Base-by-base conservation (phyloP, 2,329 filamentous ascomycete species). In the Teratosphaeria viscida region DNA sequence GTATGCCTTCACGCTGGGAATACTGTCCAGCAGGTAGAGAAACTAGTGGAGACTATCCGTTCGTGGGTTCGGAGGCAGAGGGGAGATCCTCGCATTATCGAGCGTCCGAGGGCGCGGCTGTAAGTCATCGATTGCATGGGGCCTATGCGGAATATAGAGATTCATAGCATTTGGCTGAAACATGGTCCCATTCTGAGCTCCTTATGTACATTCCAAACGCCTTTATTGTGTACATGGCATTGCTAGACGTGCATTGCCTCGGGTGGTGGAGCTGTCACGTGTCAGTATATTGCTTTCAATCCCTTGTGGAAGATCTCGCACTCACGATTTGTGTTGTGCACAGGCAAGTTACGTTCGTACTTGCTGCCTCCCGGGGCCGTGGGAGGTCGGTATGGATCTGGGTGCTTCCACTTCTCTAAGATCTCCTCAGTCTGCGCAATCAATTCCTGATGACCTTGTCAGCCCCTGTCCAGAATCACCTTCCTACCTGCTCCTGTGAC, bases 291-390 rank as follows among this genome's bases (percentile, higher is more conserved):
- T 2, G 14, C 26, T 19, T 47, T n/a, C 19, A 12, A 10, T 37
- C 35, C n/a, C 35, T 14, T n/a, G 35, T n/a, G 14, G 43, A 10
- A n/a, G n/a, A 49, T 39, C 12, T 49, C 14, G 27, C 19, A 68
- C 90, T 82, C 79, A 96, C 92, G 86, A 64, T 90, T 87, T 60
- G 95, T 79, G 66, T 87, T 85, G 37, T 87, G 91, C 60, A 84
- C 82, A 37, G 90, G 89, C 58, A 97, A 74, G 76, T 99, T 99
- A 74, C 94, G 84, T 78, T 97, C 94, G 76, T 88, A 97, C 82
- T 97, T 97, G 65, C 90, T 96, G 66, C 92, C 94, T 82, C 94
- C 94, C 11, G 94, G 94, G 47, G 94, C 92, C 52, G 90, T 95
- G 14, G 94, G 94, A 65, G 87, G 84, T 67, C 84, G 81, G 74